phyloP scores from a whole-genome alignment of 2,329 filamentous ascomycete species.

The Sclerotinia borealis region DNA sequence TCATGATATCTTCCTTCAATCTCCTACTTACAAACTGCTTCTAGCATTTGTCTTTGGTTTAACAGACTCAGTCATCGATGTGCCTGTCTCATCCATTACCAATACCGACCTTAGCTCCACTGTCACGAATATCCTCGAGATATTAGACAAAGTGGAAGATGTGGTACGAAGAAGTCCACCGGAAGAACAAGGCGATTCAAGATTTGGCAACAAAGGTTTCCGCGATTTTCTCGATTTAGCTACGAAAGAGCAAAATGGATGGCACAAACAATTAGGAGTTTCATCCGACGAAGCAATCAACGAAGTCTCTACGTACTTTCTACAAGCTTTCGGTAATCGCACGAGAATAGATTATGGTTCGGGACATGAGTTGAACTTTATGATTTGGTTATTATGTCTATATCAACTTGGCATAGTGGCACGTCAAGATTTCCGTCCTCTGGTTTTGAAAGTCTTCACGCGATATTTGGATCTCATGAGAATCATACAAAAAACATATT shows the following conservation, averaged over 20 bases:
- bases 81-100: conserved; percentile 56
- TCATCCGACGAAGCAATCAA: conserved; percentile 46
- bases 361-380: conserved; percentile 94
- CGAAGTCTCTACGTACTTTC: conserved; percentile 75
- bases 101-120: conserved; percentile 50
- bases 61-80: conserved; percentile 71
- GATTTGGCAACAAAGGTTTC: conserved; percentile 94
- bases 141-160: conserved; percentile 64
- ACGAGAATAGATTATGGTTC: conserved; percentile 92
- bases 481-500: conserved; percentile 82
- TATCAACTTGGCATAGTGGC: conserved; percentile 68
- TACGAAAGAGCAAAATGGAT: conserved; percentile 45
- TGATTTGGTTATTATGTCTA: conserved; percentile 93
- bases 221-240: conserved; percentile 70
- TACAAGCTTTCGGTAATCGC: conserved; percentile 79
- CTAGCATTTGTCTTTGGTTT: conserved; percentile 81
- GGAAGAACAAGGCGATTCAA: conserved; percentile 77
- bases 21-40: conserved; percentile 69
- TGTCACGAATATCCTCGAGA: conserved; percentile 57
- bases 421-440: conserved; percentile 59
- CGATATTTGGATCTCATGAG: conserved; percentile 86
- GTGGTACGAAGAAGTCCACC: conserved; percentile 68
- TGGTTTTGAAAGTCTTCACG: conserved; percentile 74
- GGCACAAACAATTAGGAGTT: conserved; percentile 60
- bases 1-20: conserved; percentile 74